phyloP scores from a whole-genome alignment of 805 yeast genomes.

The Ogataea sp. region DNA sequence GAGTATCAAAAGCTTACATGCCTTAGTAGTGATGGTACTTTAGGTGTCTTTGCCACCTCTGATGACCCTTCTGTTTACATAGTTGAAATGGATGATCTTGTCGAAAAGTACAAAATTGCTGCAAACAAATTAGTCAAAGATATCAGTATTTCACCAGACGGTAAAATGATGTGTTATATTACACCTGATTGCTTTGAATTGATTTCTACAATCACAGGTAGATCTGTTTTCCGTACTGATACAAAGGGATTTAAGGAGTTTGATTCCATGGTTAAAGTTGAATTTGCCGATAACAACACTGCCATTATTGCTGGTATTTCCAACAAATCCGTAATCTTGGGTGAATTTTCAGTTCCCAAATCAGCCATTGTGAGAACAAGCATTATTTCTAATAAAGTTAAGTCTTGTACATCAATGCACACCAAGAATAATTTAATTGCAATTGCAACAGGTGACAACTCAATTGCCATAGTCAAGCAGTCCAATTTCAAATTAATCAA shows the following conservation, averaged over 20 bases:
- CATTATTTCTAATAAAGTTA: conserved; percentile 37
- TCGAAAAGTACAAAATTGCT: conserved; percentile 43
- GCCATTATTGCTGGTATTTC: conserved; percentile 37
- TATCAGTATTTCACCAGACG: conserved; percentile 58
- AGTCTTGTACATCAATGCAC: conserved; percentile 50
- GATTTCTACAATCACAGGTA: conserved; percentile 41
- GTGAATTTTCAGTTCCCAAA: conserved; percentile 34
- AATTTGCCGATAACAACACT: conserved; percentile 24
- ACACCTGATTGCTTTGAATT: conserved; percentile 48
- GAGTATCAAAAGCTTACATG: conserved; percentile 60
- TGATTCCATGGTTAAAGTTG: conserved; percentile 20
- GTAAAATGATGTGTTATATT: conserved; percentile 54
- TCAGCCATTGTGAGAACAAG: conserved; percentile 34
- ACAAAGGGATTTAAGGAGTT: conserved; percentile 11
- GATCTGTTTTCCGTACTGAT: conserved; percentile 22
- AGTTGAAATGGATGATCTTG: conserved; percentile 48
- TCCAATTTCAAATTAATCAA: conserved; percentile 44
- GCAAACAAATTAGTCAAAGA: conserved; percentile 54
- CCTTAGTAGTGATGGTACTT: conserved; percentile 48
- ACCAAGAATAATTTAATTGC: conserved; percentile 35
- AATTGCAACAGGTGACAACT: conserved; percentile 57
- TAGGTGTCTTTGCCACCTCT: conserved; percentile 66
- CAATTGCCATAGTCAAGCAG: conserved; percentile 49
- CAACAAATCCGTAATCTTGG: conserved; percentile 34
- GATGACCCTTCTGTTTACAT: conserved; percentile 53